A percentile compares a stretch with the other conserved stretches of the same genome.
phyloP scores from a whole-genome alignment of 2,329 filamentous ascomycete genomes.

The Colletotrichum magnum region DNA sequence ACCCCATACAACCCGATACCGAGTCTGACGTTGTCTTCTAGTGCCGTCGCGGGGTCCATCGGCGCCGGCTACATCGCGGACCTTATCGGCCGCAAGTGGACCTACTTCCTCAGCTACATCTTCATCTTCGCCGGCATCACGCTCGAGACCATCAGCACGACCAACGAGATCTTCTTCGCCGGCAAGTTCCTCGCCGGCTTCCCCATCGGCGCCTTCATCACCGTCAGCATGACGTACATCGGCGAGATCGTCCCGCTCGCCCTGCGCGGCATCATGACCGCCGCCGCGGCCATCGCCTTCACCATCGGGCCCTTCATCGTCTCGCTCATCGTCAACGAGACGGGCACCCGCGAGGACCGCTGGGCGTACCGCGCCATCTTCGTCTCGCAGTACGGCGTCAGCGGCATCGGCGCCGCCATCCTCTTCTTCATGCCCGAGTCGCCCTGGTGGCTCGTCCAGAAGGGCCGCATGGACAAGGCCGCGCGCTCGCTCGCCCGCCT shows the following conservation, averaged over 20 bases:
- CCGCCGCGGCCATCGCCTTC: slow-evolving; percentile 46
- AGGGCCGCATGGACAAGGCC: slow-evolving; percentile 43
- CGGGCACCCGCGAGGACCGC: slow-evolving; percentile 44
- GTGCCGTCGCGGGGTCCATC: slow-evolving; percentile 37
- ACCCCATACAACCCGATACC: neutral
- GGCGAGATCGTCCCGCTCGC: slow-evolving; percentile 49
- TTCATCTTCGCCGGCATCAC: slow-evolving; percentile 55
- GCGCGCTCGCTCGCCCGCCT: slow-evolving; percentile 47
- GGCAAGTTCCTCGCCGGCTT: slow-evolving; percentile 60
- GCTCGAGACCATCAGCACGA: slow-evolving; percentile 48
- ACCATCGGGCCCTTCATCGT: slow-evolving; percentile 48
- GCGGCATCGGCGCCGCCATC: slow-evolving; percentile 27
- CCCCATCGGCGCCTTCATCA: slow-evolving; percentile 47
- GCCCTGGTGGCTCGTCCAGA: slow-evolving; percentile 56
- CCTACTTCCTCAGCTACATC: slow-evolving; percentile 51
- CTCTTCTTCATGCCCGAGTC: slow-evolving; percentile 55
- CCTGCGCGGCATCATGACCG: slow-evolving; percentile 47
- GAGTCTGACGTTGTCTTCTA: slow-evolving; percentile 10
- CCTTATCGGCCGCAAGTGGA: slow-evolving; percentile 39
- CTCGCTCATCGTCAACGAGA: slow-evolving; percentile 50
- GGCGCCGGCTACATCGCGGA: slow-evolving; percentile 34
- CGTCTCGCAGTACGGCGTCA: slow-evolving; percentile 37
- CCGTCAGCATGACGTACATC: slow-evolving; percentile 49
- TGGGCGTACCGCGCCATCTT: slow-evolving; percentile 50
- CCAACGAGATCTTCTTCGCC: slow-evolving; percentile 56